Percentiles rank a stretch among this genome's conserved stretches.
Conservation (phyloP, 495 filamentous ascomycete genomes). For the Chaetomium tenue region DNA sequence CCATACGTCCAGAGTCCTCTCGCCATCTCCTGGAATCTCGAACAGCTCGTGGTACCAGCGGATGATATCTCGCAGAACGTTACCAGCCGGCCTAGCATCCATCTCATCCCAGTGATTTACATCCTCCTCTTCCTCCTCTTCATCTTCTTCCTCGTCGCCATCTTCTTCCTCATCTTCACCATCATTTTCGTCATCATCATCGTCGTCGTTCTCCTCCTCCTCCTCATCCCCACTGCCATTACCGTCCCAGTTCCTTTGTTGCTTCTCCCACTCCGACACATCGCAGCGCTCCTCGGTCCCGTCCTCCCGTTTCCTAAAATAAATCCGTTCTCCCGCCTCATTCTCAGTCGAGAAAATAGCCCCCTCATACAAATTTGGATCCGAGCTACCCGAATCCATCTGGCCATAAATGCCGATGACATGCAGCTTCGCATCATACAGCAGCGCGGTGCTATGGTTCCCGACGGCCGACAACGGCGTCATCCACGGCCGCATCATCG, state of each 20-base stretch:
- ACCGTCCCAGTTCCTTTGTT: not conserved
- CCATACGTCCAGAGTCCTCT: not conserved
- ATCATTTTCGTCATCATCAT: not conserved
- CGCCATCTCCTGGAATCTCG: not conserved
- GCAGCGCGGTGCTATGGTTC: constrained; percentile 17
- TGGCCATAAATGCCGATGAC: constrained; percentile 25
- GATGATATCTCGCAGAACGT: constrained; percentile 29
- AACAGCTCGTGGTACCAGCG: constrained; percentile 8
- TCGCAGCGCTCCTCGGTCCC: not conserved
- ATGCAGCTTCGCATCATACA: constrained; percentile 28
- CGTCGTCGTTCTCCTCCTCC: not conserved
- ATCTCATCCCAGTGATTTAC: constrained; percentile 21
- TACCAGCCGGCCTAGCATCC: constrained; percentile 19
- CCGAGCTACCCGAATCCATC: constrained; percentile 5
- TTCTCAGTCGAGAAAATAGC: not conserved
- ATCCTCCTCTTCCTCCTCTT: constrained; percentile 1
- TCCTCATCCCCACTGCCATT: not conserved
- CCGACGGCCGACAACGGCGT: constrained; percentile 16
- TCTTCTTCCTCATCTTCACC: not conserved
- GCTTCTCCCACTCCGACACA: not conserved
- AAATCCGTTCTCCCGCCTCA: not conserved
- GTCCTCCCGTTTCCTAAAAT: not conserved
- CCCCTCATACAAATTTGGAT: constrained; percentile 12
- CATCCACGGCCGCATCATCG: constrained; percentile 18
- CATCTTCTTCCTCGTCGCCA: not conserved